Percentiles rank a stretch among this genome's conserved stretches.
Evolutionary conservation across 2,329 filamentous ascomycete species (phyloP).

Genomic region (Alternaria gansuensis): DNA sequence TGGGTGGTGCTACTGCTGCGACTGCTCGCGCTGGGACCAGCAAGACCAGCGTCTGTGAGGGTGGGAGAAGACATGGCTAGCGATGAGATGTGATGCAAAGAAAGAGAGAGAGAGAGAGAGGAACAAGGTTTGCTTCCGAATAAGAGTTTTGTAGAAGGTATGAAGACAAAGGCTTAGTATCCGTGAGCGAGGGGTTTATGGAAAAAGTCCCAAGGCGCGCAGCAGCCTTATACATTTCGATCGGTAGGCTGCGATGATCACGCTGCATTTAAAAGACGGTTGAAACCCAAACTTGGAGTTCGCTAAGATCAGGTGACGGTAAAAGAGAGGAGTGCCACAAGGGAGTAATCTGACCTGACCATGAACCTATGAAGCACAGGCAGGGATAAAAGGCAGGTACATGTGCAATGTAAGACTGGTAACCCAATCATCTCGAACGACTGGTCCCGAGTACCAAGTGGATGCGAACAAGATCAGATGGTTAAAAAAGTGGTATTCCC

Average conservation of each 20-base stretch:
- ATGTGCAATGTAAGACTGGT: neutral
- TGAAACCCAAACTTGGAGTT: neutral
- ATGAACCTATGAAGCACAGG: neutral
- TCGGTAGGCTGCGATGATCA: neutral
- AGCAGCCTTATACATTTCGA: neutral
- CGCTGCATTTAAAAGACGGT: neutral
- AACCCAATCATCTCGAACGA: neutral
- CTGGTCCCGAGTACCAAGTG: neutral
- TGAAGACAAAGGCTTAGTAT: too few species aligned
- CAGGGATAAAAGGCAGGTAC: neutral
- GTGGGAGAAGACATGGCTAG: neutral
- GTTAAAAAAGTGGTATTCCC: constrained; percentile 26
- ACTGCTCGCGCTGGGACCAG: neutral
- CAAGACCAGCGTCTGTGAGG: neutral
- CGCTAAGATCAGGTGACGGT: neutral
- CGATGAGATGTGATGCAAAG: neutral
- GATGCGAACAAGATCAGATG: constrained; percentile 6
- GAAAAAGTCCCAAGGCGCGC: neutral
- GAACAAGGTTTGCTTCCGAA: neutral
- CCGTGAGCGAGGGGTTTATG: neutral
- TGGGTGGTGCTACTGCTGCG: neutral
- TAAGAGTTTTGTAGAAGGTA: neutral
- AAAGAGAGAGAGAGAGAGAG: neutral
- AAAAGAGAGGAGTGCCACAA: neutral
- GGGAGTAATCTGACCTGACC: neutral